Evolutionary conservation across 169 alveolate genomes (phyloP), one percentile per base, ranked within the genome.

Genomic region (Babesia bigemina): DNA sequence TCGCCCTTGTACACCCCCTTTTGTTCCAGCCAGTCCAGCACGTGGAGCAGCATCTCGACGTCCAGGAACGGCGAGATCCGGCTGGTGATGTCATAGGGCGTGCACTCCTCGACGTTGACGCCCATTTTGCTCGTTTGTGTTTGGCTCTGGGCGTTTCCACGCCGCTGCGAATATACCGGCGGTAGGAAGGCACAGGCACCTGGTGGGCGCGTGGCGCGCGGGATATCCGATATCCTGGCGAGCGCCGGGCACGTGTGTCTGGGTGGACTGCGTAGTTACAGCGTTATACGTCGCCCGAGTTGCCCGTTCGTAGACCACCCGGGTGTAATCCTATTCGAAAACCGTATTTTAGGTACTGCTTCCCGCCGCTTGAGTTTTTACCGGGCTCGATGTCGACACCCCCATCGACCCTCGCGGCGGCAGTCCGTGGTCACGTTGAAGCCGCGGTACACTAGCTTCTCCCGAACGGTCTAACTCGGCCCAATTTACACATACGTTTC

Each of bases 1-100:
- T 33, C 61, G 10, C 73, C 75, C 29, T 84, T 70, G 56, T 44
- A 56, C 62, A 84, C 85, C 52, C 75, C 85, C 74, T 89, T 90
- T 19, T 83, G 78, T 29, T 67, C 65, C 63, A 90, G 48, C 94
- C 94, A 90, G 36, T 65, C 85, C 44, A 90, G 62, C n/a, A 90
- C 75, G 67, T 84, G 79, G 45, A 84, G 88, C 22, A 72, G 75
- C 92, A 90, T 86, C 70, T 85, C 88, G 22, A 91, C 91, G 63
- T 90, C 92, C 63, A 90, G 70, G 79, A 75, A 90, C 61, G 92
- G 85, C 17, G 90, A 83, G 26, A 83, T 69, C 39, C 73, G 72
- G 22, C 77, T 33, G 55, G 90, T 83, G 29, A 74, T 83, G 74
- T 83, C 90, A 45, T 74, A 71, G 56, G 75, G 44, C 26, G 29